Evolutionary conservation across 768 basidiomycete species (phyloP).

Genomic region (Chalciporus pseudorubinellus): DNA sequence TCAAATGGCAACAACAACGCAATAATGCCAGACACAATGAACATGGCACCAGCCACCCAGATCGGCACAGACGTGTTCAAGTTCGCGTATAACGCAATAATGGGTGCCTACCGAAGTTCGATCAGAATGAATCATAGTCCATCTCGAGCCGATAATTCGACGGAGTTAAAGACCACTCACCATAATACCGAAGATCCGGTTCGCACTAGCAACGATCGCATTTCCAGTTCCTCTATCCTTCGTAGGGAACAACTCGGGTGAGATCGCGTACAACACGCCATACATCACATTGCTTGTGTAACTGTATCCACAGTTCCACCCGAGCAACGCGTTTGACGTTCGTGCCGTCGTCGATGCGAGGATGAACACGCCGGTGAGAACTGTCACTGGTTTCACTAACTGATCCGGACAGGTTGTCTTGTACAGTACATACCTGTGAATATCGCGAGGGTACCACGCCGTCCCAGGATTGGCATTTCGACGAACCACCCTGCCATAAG

Average conservation of each 20-base stretch:
- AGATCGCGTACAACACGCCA: conserved; percentile 42
- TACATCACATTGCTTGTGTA: conserved; percentile 60
- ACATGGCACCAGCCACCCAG: conserved; percentile 52
- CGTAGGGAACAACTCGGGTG: conserved; percentile 54
- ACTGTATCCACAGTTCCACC: conserved; percentile 58
- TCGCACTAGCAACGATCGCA: conserved; percentile 49
- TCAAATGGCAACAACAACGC: conserved; percentile 55
- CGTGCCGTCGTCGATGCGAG: conserved; percentile 56
- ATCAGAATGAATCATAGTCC: not conserved
- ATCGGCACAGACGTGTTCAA: conserved; percentile 51
- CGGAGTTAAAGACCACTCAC: conserved; percentile 25
- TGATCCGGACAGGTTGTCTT: not conserved
- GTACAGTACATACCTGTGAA: conserved; percentile 41
- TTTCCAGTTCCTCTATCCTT: conserved; percentile 56
- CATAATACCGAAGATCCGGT: conserved; percentile 60
- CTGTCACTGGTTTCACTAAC: conserved; percentile 15
- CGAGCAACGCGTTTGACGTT: conserved; percentile 49
- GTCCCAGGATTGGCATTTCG: conserved; percentile 48
- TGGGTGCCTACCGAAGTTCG: conserved; percentile 38
- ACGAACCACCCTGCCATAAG: conserved; percentile 53
- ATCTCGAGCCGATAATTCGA: not conserved
- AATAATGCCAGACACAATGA: conserved; percentile 47
- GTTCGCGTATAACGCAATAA: conserved; percentile 50
- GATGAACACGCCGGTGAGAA: conserved; percentile 56
- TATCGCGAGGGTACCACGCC: conserved; percentile 51